Percentiles rank a stretch among this genome's conserved stretches.
Conservation (phyloP, 1,139 yeast species). For the Pichia norvegensis region DNA sequence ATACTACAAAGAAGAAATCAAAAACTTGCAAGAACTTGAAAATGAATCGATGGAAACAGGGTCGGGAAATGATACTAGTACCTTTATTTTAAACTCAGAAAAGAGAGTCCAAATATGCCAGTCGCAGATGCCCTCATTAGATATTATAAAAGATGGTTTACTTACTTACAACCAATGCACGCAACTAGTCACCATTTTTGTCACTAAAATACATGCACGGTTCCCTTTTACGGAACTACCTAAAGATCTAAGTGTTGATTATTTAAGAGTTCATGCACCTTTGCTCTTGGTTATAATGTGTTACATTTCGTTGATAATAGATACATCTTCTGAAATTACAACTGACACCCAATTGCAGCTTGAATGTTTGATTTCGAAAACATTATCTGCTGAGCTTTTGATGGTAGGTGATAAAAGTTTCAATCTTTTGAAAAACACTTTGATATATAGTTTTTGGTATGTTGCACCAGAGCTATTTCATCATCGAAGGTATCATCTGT, state of each 20-base stretch:
- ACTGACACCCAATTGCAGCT: conserved; percentile 37
- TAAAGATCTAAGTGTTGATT: conserved; percentile 35
- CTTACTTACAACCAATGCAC: conserved; percentile 45
- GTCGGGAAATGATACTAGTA: not conserved
- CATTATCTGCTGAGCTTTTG: conserved; percentile 55
- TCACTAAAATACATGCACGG: conserved; percentile 31
- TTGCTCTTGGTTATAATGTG: conserved; percentile 56
- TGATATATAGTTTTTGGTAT: conserved; percentile 68
- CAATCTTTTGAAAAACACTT: conserved; percentile 56
- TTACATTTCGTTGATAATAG: conserved; percentile 48
- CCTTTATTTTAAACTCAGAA: conserved; percentile 28
- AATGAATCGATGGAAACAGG: not conserved
- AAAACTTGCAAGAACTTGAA: conserved; percentile 26
- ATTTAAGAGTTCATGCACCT: conserved; percentile 47
- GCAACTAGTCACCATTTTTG: conserved; percentile 38
- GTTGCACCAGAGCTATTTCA: conserved; percentile 76
- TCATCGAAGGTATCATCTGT: conserved; percentile 67
- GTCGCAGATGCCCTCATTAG: conserved; percentile 28
- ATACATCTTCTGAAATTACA: conserved; percentile 29
- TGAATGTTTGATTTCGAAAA: conserved; percentile 52
- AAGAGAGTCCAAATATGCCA: conserved; percentile 32
- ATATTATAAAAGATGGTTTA: conserved; percentile 42
- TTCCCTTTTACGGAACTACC: conserved; percentile 54
- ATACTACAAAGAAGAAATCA: conserved; percentile 31
- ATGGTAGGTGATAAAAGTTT: conserved; percentile 65